These are phyloP conservation scores for Blastobotrys proliferans DNA, from an alignment of 1,139 yeast species.

Conservation along the genomic window DNA sequence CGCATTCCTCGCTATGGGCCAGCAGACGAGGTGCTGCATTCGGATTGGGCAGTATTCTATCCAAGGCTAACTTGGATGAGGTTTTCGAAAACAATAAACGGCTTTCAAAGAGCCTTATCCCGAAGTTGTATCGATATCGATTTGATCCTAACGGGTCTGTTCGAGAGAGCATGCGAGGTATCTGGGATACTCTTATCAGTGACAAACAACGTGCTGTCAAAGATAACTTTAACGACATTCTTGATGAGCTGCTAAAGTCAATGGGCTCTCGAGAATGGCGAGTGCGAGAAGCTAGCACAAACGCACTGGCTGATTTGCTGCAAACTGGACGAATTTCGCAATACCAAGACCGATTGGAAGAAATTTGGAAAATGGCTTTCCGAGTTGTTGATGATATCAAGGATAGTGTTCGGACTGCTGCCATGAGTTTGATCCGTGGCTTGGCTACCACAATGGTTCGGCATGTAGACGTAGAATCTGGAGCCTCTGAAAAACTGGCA, in stretches of 20 bases:
- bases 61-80: slow-evolving; percentile 69
- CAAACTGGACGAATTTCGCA: slow-evolving; percentile 53
- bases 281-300: slow-evolving; percentile 81
- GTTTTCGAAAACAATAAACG: slow-evolving; percentile 52
- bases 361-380: slow-evolving; percentile 85
- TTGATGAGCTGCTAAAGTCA: slow-evolving; percentile 60
- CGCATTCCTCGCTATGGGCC: slow-evolving; percentile 85
- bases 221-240: slow-evolving; percentile 53
- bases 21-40: slow-evolving; percentile 92
- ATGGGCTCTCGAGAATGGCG: slow-evolving; percentile 92
- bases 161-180: slow-evolving; percentile 77
- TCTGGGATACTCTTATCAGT: slow-evolving; percentile 72
- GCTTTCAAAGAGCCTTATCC: slow-evolving; percentile 61
- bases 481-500: slow-evolving; percentile 44
- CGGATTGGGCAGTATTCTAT: slow-evolving; percentile 81
- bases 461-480: slow-evolving; percentile 44
- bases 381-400: slow-evolving; percentile 91
- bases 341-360: slow-evolving; percentile 55
- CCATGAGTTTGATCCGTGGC: slow-evolving; percentile 60
- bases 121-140: slow-evolving; percentile 76
- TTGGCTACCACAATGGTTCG: slow-evolving; percentile 62
- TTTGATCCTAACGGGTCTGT: slow-evolving; percentile 81
- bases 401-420: slow-evolving; percentile 86
- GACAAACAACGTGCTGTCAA: slow-evolving; percentile 57
- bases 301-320: slow-evolving; percentile 68